Evolutionary conservation across 208 protist genomes (phyloP).

Genomic region (Acanthamoeba culbertsoni): DNA sequence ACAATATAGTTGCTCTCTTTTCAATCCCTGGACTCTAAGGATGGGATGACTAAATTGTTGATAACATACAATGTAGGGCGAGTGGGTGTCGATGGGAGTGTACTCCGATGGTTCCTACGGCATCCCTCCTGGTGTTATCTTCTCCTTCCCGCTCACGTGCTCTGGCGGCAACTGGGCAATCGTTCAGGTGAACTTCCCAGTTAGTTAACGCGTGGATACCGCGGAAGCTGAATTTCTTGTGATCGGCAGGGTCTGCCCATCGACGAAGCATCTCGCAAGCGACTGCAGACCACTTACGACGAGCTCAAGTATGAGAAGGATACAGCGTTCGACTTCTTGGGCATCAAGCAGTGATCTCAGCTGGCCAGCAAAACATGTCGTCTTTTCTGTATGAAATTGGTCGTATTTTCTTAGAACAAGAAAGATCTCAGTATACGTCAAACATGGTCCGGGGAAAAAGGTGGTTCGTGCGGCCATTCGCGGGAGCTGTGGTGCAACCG

Average conservation of each 20-base stretch:
- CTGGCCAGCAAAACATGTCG: too few relatives aligned
- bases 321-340: neutral
- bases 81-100: constrained; percentile 93
- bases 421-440: too few relatives aligned
- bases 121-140: constrained; percentile 90
- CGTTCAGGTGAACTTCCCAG: constrained; percentile 63
- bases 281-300: constrained; percentile 18
- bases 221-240: neutral
- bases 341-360: neutral
- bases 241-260: neutral
- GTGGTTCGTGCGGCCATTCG: too few relatives aligned
- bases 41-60: neutral
- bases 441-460: too few relatives aligned
- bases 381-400: too few relatives aligned
- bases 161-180: constrained; percentile 88
- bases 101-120: constrained; percentile 90
- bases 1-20: neutral
- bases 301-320: constrained; percentile 39
- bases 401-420: too few relatives aligned
- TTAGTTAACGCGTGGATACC: neutral
- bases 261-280: neutral
- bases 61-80: constrained; percentile 41
- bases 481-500: too few relatives aligned
- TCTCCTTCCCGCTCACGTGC: constrained; percentile 93
- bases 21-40: neutral